Evolutionary conservation across 441 rosid species (phyloP), one percentile per base, ranked within the genome.

Genomic region (Bruguiera hainesii): DNA sequence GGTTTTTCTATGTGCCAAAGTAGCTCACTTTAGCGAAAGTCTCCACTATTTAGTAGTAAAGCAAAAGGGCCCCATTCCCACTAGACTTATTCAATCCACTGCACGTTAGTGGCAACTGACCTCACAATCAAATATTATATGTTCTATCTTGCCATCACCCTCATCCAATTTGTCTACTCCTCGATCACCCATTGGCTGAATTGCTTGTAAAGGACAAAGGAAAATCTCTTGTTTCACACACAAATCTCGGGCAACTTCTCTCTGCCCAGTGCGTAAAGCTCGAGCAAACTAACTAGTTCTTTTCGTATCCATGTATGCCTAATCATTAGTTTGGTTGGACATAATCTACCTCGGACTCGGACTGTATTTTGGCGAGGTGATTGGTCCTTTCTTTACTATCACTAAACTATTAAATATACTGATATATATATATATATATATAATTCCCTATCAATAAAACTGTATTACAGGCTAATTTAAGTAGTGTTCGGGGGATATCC

Each of bases 61-160:
- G 73, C 60, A 76, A 67, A 72, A 2, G 74, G 76, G 69, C 49
- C 73, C 75, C 28, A 11, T 7, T 21, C 4, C 60, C 64, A 65
- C 61, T 64, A 61, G 60, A 62, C 63, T 52, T 28, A 28, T 58
- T 55, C 7, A 61, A 61, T 30, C 53, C 78, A 76, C 73, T 63
- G 11, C 63, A 13, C 15, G 56, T 19, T 55, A 75, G 70, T 75
- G 80, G 59, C 37, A 53, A 75, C 64, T 79, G 81, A 84, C 67
- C 76, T 80, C 86, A 73, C 69, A 78, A 65, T 66, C 62, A 66
- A 64, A 31, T 31, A 31, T 31, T 31, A 31, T 31, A 31, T 75
- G 59, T 75, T 77, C 75, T 52, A 70, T 61, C 56, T 49, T 39
- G 15, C 16, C 50, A 61, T 1, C 23, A 26, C 67, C 70, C 70